phyloP scores from a whole-genome alignment of 2,329 filamentous ascomycete species.

The Coccinonectria pachysandricola region DNA sequence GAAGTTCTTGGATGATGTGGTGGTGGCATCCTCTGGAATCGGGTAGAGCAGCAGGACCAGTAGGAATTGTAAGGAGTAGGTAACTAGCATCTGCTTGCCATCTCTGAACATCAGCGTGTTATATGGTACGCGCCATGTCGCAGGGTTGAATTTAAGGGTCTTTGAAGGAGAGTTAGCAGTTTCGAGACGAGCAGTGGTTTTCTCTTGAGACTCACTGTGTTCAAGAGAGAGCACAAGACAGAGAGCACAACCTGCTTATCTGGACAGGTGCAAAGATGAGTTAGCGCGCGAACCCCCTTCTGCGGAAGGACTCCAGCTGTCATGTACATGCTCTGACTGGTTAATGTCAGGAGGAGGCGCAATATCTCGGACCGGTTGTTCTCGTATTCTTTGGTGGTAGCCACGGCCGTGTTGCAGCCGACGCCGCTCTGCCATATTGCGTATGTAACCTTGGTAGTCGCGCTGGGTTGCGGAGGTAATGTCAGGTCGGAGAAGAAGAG shows the following conservation, averaged over 20 bases:
- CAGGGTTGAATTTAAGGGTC: slow-evolving; percentile 93
- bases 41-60: slow-evolving; percentile 78
- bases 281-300: slow-evolving; percentile 72
- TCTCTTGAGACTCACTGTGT: slow-evolving; percentile 58
- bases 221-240: slow-evolving; percentile 81
- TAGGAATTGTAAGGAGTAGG: slow-evolving; percentile 85
- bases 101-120: slow-evolving; percentile 89
- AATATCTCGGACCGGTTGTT: slow-evolving; percentile 87
- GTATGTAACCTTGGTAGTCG: slow-evolving; percentile 74
- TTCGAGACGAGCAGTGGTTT: slow-evolving; percentile 1
- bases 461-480: slow-evolving; percentile 59
- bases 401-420: slow-evolving; percentile 81
- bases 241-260: slow-evolving; percentile 91
- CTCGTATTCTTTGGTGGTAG: slow-evolving; percentile 84
- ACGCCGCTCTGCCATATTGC: slow-evolving; percentile 98
- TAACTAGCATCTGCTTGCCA: slow-evolving; percentile 79
- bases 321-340: slow-evolving; percentile 91
- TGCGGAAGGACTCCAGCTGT: slow-evolving; percentile 69
- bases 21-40: slow-evolving; percentile 64
- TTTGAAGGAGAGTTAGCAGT: slow-evolving; percentile 25
- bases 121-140: slow-evolving; percentile 87
- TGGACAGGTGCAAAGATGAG: slow-evolving; percentile 76
- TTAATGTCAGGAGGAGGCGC: slow-evolving; percentile 72
- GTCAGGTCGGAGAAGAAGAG: slow-evolving; percentile 90
- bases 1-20: slow-evolving; percentile 68